Conservation (phyloP, 306 rosid genomes). For the Ziziphus jujuba region DNA sequence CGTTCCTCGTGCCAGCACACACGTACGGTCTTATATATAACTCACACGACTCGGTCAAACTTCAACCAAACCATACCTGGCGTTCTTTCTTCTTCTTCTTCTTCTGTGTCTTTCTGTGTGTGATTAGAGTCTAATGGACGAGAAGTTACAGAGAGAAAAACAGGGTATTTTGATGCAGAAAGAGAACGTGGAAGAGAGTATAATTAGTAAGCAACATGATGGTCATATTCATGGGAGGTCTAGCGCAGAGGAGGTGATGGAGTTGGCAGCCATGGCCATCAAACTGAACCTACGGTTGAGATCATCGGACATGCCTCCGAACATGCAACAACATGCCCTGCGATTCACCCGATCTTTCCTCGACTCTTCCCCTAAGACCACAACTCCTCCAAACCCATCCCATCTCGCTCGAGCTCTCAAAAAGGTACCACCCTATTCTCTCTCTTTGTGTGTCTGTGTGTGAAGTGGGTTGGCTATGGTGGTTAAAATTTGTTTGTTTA, state of each 20-base stretch:
- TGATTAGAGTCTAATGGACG: no score
- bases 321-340: slow-evolving; percentile 61
- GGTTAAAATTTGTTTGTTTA: neutral
- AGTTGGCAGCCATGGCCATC: slow-evolving; percentile 57
- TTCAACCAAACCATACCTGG: neutral
- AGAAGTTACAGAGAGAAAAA: no score
- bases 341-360: slow-evolving; percentile 45
- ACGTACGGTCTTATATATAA: neutral
- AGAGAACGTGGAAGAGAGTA: slow-evolving; percentile 16
- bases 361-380: neutral
- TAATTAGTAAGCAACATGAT: neutral
- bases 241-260: slow-evolving; percentile 20
- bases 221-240: slow-evolving; percentile 11
- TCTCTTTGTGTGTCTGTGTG: neutral
- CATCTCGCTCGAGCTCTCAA: slow-evolving; percentile 65
- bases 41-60: neutral
- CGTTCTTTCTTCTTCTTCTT: neutral
- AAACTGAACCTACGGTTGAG: slow-evolving; percentile 51
- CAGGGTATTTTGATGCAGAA: neutral
- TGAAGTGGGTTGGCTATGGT: neutral
- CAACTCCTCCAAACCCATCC: slow-evolving; percentile 38
- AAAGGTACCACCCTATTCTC: slow-evolving; percentile 28
- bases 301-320: slow-evolving; percentile 61
- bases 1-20: neutral
- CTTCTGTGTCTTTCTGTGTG: neutral